Conservation (phyloP, 2,329 filamentous ascomycete species). For the Ascomycota sp. region DNA sequence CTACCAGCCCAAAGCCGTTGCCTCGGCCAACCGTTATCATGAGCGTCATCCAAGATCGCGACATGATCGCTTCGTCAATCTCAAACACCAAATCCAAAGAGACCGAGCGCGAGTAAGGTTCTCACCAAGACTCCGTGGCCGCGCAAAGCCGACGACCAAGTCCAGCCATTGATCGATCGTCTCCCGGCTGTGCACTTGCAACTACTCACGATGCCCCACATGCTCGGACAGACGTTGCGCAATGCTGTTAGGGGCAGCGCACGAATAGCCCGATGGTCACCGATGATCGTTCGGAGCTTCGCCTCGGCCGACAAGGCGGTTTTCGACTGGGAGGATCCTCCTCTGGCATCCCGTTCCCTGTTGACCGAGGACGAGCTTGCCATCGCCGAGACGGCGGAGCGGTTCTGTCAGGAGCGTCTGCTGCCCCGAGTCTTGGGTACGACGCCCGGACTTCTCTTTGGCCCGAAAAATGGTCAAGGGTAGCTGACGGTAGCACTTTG, state of each 20-base stretch:
- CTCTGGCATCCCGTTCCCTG: conserved; percentile 51
- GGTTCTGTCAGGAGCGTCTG: conserved; percentile 83
- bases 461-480: background rate
- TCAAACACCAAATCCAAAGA: too few species aligned
- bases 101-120: too few species aligned
- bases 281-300: conserved; percentile 10
- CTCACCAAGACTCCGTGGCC: too few species aligned
- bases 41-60: too few species aligned
- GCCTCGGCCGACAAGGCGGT: conserved; percentile 13
- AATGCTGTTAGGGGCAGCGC: conserved; percentile 7
- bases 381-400: conserved; percentile 74
- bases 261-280: conserved; percentile 6
- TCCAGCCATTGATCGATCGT: too few species aligned
- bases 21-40: too few species aligned
- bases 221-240: conserved; percentile 13
- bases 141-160: too few species aligned
- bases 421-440: conserved; percentile 69
- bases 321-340: conserved; percentile 92
- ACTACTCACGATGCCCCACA: conserved; percentile 1
- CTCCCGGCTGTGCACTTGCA: too few species aligned
- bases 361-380: conserved; percentile 81
- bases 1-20: too few species aligned
- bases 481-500: background rate
- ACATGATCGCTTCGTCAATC: too few species aligned
- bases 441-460: conserved; percentile 5